phyloP scores from a whole-genome alignment of 345 rosid species.

The Populus simonii region DNA sequence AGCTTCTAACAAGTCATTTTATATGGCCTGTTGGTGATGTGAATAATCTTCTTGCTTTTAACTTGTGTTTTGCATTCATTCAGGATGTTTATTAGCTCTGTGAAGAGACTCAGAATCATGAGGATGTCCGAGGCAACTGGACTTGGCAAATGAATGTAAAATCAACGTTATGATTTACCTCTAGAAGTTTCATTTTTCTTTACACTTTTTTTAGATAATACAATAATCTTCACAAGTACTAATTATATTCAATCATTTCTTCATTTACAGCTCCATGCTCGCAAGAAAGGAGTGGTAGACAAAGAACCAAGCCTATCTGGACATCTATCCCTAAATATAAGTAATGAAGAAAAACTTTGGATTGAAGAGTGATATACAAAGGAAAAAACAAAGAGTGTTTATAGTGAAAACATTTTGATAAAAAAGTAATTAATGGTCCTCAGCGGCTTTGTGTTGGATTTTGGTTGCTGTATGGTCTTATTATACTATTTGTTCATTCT shows the following conservation, averaged over 20 bases:
- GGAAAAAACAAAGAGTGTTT: slow-evolving; percentile 13
- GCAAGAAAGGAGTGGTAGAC: slow-evolving; percentile 28
- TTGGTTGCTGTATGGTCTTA: slow-evolving; percentile 20
- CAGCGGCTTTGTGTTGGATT: slow-evolving; percentile 21
- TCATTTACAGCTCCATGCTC: slow-evolving; percentile 37
- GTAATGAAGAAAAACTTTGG: slow-evolving; percentile 13
- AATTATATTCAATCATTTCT: slow-evolving; percentile 14
- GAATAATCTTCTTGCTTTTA: background rate
- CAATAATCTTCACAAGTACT: background rate
- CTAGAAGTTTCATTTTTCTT: slow-evolving; percentile 2
- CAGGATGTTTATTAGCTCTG: slow-evolving; percentile 80
- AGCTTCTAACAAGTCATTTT: background rate
- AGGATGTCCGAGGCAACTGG: slow-evolving; percentile 79
- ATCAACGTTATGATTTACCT: slow-evolving; percentile 13
- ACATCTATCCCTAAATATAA: background rate
- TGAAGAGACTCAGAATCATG: slow-evolving; percentile 88
- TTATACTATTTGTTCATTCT: slow-evolving; percentile 32
- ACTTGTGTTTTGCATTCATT: slow-evolving; percentile 16
- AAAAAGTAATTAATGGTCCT: slow-evolving; percentile 16
- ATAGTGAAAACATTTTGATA: slow-evolving; percentile 22
- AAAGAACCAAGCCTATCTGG: slow-evolving; percentile 30
- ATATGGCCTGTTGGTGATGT: background rate
- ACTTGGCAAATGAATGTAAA: slow-evolving; percentile 39
- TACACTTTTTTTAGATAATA: too few relatives aligned
- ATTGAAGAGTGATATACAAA: slow-evolving; percentile 23